Percentiles rank a stretch among this genome's conserved stretches.
phyloP scores from a whole-genome alignment of 2,329 filamentous ascomycete genomes.

The Alternaria consortialis region DNA sequence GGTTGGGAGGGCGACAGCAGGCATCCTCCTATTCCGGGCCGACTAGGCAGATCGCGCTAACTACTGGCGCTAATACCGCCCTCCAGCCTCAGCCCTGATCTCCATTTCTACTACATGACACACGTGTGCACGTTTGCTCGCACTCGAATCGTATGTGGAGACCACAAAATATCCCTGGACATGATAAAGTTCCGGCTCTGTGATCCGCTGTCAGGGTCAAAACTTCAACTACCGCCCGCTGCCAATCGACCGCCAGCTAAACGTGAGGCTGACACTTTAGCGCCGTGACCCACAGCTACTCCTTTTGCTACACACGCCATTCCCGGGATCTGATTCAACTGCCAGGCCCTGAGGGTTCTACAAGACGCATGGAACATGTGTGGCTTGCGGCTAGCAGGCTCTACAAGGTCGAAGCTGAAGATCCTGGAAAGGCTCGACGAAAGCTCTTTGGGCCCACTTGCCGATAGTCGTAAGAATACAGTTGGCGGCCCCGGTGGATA shows the following conservation, averaged over 20 bases:
- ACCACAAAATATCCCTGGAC: not conserved
- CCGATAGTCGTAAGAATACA: not conserved
- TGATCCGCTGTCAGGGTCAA: constrained; percentile 2
- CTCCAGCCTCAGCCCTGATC: not conserved
- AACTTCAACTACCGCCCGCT: not conserved
- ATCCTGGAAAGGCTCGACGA: not conserved
- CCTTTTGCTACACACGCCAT: not conserved
- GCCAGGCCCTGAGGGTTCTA: not conserved
- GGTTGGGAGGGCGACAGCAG: not conserved
- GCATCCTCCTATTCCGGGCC: not conserved
- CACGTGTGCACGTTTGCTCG: not conserved
- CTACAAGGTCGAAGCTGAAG: not conserved
- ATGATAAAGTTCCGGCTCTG: constrained; percentile 4
- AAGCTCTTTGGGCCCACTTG: not conserved
- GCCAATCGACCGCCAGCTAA: not conserved
- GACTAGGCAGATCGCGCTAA: not conserved
- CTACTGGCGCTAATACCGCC: not conserved
- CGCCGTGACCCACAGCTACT: not conserved
- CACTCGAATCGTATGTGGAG: constrained; percentile 4
- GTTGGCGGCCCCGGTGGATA: not conserved
- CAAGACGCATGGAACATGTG: not conserved
- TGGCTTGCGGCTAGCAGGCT: constrained; percentile 1
- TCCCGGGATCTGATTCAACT: not conserved
- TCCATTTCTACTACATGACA: not conserved
- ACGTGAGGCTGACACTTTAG: constrained; percentile 2